These are phyloP conservation scores for Suillus hirtellus DNA, from an alignment of 768 basidiomycete species.

Conservation along the genomic window DNA sequence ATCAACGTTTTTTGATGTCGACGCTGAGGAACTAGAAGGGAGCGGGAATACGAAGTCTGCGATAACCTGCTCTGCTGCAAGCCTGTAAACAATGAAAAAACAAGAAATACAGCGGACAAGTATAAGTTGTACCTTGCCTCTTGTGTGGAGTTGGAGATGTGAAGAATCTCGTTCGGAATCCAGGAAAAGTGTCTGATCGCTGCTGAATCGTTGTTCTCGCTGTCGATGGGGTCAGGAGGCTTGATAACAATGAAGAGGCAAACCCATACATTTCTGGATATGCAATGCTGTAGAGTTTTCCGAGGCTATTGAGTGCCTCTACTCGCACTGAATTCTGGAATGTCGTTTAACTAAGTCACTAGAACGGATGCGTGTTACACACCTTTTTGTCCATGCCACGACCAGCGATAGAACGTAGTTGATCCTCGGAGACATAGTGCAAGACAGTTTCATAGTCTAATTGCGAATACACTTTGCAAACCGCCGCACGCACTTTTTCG, in stretches of 20 bases:
- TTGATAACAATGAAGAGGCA: constrained; percentile 4
- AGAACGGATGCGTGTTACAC: constrained; percentile 12
- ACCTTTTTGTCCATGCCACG: constrained; percentile 89
- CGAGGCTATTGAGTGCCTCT: constrained; percentile 78
- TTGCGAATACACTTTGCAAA: constrained; percentile 77
- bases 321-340: constrained; percentile 58
- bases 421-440: constrained; percentile 70
- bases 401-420: constrained; percentile 64
- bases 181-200: constrained; percentile 85
- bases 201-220: constrained; percentile 74
- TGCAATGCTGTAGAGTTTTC: constrained; percentile 76
- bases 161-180: constrained; percentile 82
- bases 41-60: constrained; percentile 82
- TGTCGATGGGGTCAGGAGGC: constrained; percentile 29
- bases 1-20: constrained; percentile 48
- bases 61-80: constrained; percentile 65
- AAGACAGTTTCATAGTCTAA: constrained; percentile 90
- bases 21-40: constrained; percentile 49
- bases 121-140: constrained; percentile 56
- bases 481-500: constrained; percentile 85
- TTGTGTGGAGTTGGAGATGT: constrained; percentile 45
- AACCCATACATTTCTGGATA: constrained; percentile 83
- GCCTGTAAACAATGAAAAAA: constrained; percentile 35
- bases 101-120: constrained; percentile 1
- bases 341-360: constrained; percentile 8